Evolutionary conservation across 495 filamentous ascomycete species (phyloP), one percentile per base, ranked within the genome.

Genomic region (Podospora pseudocomata): DNA sequence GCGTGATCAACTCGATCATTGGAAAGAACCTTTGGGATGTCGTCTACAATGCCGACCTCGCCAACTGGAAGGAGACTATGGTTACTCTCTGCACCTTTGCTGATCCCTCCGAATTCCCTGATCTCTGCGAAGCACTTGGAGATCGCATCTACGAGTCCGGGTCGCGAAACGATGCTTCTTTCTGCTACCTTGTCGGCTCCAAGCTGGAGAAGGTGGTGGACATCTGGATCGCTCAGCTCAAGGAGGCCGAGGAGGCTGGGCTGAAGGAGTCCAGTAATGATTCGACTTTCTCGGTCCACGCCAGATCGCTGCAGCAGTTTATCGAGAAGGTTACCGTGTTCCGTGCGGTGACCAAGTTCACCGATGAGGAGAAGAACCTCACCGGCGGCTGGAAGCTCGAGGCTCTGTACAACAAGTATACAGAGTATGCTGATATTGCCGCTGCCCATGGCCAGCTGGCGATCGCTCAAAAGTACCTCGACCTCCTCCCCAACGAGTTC

Each of bases 321-420:
- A 95, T 99, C 68, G 95, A 99, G 81, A 99, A 98, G 82, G 95
- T 99, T 62, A 96, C 93, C 2, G 88, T 99, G 55, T 98, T 99
- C 87, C 91, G 95, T 63, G 86, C 96, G 73, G 94, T 95, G 57
- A 93, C 92, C 64, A 94, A 94, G 71, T 99, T 96, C 80, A 77
- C 90, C 69, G 95, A 99, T 74, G 82, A 82, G 5, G 93, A 97
- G 68, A 86, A 84, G 66, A 81, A 80, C 63, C 78, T 87, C 67
- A 84, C 87, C 49, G 87, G 89, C 0, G 92, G 88, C 64, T 99
- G 96, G 96, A 96, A 96, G 79, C 89, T 99, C 59, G 85, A 86
- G 57, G 82, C 88, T 1, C 84, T 99, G 54, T 99, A 99, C 75
- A 90, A 93, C 75, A 96, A 96, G 80, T 99, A 99, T 73, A 89